Evolutionary conservation across 805 yeast species (phyloP).

Genomic region (Candida quercuum): DNA sequence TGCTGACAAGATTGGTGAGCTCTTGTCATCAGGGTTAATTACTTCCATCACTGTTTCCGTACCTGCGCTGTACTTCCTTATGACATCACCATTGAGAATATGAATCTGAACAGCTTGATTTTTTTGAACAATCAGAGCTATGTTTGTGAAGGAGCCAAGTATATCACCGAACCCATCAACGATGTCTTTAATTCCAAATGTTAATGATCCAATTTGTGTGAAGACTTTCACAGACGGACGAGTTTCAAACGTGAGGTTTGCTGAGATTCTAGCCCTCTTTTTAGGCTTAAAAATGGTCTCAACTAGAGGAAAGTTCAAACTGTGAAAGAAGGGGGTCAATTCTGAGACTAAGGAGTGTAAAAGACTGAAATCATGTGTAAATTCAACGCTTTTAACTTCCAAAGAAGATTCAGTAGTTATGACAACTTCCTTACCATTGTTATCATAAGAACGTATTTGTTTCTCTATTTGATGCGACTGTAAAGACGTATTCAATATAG

Average conservation of each 20-base stretch:
- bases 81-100: conserved; percentile 7
- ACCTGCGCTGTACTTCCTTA: conserved; percentile 6
- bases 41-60: conserved; percentile 28
- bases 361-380: conserved; percentile 23
- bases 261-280: conserved; percentile 20
- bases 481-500: conserved; percentile 22
- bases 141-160: conserved; percentile 11
- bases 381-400: conserved; percentile 22
- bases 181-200: conserved; percentile 15
- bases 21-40: conserved; percentile 29
- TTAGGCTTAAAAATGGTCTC: conserved; percentile 19
- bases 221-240: conserved; percentile 12
- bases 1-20: conserved; percentile 36
- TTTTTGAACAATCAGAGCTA: conserved; percentile 9
- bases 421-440: conserved; percentile 24
- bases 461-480: conserved; percentile 11
- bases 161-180: conserved; percentile 30
- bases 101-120: conserved; percentile 18
- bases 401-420: conserved; percentile 11
- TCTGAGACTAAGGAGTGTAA: conserved; percentile 19
- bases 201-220: conserved; percentile 8
- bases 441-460: conserved; percentile 24
- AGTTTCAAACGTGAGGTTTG: conserved; percentile 15
- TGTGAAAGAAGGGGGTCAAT: conserved; percentile 3
- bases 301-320: conserved; percentile 10